These are phyloP conservation scores for Cardiospermum halicacabum DNA, from an alignment of 345 rosid genomes.

Conservation along the genomic window DNA sequence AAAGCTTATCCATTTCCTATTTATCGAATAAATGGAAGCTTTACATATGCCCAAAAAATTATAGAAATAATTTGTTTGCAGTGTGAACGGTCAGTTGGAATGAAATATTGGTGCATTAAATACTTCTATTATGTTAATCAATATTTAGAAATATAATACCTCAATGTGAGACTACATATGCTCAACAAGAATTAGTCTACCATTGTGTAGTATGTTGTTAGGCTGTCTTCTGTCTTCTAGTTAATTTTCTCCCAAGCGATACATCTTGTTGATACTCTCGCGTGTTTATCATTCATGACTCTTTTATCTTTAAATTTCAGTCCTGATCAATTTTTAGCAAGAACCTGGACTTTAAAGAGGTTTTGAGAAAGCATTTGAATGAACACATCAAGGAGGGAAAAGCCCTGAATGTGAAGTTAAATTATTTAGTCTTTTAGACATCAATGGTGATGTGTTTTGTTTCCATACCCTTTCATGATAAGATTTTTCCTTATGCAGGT, in stretches of 20 bases:
- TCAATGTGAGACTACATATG: too few species aligned
- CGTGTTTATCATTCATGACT: slow-evolving; percentile 16
- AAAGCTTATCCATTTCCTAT: too few species aligned
- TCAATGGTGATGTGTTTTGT: slow-evolving; percentile 5
- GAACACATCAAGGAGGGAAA: slow-evolving; percentile 62
- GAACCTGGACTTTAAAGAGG: slow-evolving; percentile 87
- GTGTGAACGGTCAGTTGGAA: too few species aligned
- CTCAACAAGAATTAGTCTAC: not conserved
- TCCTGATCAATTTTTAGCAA: slow-evolving; percentile 69
- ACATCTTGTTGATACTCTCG: not conserved
- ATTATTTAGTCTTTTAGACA: slow-evolving; percentile 13
- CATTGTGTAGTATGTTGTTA: not conserved
- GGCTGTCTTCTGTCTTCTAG: not conserved
- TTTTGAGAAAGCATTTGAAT: slow-evolving; percentile 61
- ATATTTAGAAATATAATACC: too few species aligned
- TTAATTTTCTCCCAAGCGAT: not conserved
- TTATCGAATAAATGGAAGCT: too few species aligned
- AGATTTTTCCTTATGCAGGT: slow-evolving; percentile 45
- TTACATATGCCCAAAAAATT: too few species aligned
- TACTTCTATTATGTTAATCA: too few species aligned
- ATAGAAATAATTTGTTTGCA: too few species aligned
- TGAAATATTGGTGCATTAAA: too few species aligned
- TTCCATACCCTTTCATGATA: slow-evolving; percentile 9
- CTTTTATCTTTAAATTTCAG: too few species aligned
- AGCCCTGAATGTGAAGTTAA: slow-evolving; percentile 75